Evolutionary conservation across 352 stramenopile genomes (phyloP).

Genomic region (Globisporangium alternatum): DNA sequence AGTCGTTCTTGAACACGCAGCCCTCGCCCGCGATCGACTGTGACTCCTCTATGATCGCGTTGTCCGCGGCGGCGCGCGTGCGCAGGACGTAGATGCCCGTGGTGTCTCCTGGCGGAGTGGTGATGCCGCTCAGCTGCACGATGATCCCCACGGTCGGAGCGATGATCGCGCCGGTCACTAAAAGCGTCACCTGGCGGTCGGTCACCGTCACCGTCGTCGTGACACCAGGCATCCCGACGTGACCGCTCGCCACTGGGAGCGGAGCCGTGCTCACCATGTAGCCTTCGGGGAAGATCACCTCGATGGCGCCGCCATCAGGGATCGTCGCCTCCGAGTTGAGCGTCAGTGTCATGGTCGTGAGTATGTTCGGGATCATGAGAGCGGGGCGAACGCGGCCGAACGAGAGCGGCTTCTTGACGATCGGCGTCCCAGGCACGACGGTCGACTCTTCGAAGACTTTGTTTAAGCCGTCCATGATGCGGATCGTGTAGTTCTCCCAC

Average conservation of each 20-base stretch:
- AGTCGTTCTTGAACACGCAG: constrained; percentile 73
- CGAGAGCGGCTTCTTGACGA: constrained; percentile 59
- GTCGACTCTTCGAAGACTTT: constrained; percentile 43
- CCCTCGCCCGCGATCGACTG: constrained; percentile 51
- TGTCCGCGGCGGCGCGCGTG: constrained; percentile 34
- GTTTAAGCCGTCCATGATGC: constrained; percentile 30
- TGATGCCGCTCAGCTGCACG: constrained; percentile 48
- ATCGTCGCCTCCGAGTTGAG: constrained; percentile 40
- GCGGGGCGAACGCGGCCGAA: constrained; percentile 50
- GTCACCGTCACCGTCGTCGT: constrained; percentile 32
- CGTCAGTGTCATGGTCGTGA: constrained; percentile 36
- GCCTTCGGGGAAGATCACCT: constrained; percentile 46
- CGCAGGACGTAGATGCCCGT: constrained; percentile 51
- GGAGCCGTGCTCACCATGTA: constrained; percentile 28
- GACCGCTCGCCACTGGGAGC: constrained; percentile 23
- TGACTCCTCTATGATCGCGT: constrained; percentile 55
- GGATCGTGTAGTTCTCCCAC: constrained; percentile 44
- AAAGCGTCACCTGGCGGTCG: constrained; percentile 28
- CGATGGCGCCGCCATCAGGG: constrained; percentile 41
- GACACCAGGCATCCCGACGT: constrained; percentile 30
- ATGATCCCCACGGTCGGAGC: constrained; percentile 24
- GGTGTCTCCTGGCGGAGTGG: constrained; percentile 37
- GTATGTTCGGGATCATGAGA: constrained; percentile 31
- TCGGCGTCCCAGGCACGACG: constrained; percentile 43
- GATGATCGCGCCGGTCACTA: constrained; percentile 31